phyloP scores from a whole-genome alignment of 2,329 filamentous ascomycete genomes.

The Emericellopsis atlantica region DNA sequence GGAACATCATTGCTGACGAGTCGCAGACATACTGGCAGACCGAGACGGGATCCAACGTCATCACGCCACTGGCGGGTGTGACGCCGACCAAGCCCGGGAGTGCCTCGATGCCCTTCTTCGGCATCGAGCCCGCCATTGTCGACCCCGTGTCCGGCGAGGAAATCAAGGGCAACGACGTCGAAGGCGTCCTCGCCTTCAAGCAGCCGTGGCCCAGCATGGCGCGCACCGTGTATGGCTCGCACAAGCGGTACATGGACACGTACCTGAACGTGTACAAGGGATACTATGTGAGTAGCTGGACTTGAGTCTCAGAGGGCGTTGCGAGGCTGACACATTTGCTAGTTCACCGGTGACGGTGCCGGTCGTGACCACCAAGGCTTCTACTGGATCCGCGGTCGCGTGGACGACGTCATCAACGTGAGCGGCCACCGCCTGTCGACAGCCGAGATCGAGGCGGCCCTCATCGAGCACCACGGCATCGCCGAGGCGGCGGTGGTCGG shows the following conservation, averaged over 20 bases:
- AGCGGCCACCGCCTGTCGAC: conserved; percentile 93
- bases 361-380: conserved; percentile 95
- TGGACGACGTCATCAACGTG: conserved; percentile 98
- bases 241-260: conserved; percentile 98
- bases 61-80: conserved; percentile 82
- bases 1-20: background rate
- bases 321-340: background rate
- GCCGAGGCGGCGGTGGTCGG: conserved; percentile 94
- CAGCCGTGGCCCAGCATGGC: conserved; percentile 98
- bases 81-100: conserved; percentile 95
- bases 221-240: conserved; percentile 91
- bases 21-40: conserved; percentile 97
- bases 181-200: conserved; percentile 94
- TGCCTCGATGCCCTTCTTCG: conserved; percentile 94
- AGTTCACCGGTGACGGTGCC: conserved; percentile 90
- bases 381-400: conserved; percentile 98
- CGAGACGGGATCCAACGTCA: conserved; percentile 93
- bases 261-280: conserved; percentile 97
- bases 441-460: conserved; percentile 92
- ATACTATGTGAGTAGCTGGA: conserved; percentile 67
- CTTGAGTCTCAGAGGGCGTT: no score
- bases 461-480: conserved; percentile 81
- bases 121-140: conserved; percentile 94
- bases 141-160: conserved; percentile 92
- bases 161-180: conserved; percentile 89